Conservation (phyloP, 129 eudicot species). For the Centella asiatica region DNA sequence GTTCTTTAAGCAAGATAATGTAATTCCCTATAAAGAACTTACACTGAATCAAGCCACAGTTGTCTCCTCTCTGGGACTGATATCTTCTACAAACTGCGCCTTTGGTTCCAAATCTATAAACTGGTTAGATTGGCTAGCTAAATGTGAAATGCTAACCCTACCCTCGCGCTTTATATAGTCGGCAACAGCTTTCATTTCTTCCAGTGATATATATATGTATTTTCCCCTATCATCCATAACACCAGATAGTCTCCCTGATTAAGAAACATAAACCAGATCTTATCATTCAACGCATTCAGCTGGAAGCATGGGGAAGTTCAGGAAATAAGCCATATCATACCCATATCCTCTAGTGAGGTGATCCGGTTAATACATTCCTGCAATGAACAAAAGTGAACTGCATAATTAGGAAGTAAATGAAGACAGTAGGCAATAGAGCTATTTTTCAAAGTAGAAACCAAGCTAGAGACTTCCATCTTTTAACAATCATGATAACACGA, state of each 20-base stretch:
- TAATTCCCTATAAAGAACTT: background rate
- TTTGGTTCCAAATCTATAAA: constrained; percentile 97
- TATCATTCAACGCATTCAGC: constrained; percentile 2
- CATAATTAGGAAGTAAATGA: background rate
- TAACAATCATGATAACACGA: background rate
- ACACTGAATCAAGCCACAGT: constrained; percentile 47
- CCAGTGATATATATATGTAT: constrained; percentile 84
- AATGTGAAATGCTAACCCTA: constrained; percentile 84
- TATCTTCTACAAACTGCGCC: constrained; percentile 47
- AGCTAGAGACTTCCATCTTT: constrained; percentile 1
- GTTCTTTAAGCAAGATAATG: background rate
- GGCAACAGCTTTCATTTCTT: constrained; percentile 98
- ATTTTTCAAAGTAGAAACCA: background rate
- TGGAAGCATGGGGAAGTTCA: background rate
- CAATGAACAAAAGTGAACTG: constrained; percentile 5
- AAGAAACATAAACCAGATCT: constrained; percentile 4
- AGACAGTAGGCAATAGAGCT: background rate
- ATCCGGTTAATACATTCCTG: constrained; percentile 95
- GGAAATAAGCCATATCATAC: constrained; percentile 31
- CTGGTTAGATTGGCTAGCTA: constrained; percentile 93
- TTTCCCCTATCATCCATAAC: constrained; percentile 99
- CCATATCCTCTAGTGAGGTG: constrained; percentile 73
- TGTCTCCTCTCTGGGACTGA: constrained; percentile 47
- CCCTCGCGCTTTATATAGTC: constrained; percentile 92
- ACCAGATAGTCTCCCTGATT: constrained; percentile 82